Evolutionary conservation across 2,329 filamentous ascomycete species (phyloP).

Genomic region (Xylaria sp.): DNA sequence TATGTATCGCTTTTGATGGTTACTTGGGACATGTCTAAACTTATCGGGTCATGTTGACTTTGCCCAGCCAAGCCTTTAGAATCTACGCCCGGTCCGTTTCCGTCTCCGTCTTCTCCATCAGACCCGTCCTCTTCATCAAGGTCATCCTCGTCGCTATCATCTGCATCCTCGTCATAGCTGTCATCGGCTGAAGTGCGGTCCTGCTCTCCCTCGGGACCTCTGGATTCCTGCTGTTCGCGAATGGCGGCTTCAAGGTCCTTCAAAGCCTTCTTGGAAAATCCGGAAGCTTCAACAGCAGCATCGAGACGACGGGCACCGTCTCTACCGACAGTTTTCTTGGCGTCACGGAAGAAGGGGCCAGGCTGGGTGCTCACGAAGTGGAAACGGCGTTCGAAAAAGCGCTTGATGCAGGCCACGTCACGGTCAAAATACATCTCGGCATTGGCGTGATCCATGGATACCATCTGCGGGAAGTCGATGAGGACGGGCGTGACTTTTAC

Average conservation of each 20-base stretch:
- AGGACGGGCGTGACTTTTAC: constrained; percentile 65
- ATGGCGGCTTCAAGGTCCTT: constrained; percentile 92
- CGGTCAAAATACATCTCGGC: constrained; percentile 97
- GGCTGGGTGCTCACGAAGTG: constrained; percentile 76
- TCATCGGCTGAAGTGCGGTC: constrained; percentile 35
- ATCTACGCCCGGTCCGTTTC: constrained; percentile 25
- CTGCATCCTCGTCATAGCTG: constrained; percentile 30
- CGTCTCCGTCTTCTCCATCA: constrained; percentile 30
- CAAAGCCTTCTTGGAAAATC: constrained; percentile 94
- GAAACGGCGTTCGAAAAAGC: constrained; percentile 86
- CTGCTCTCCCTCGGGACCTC: constrained; percentile 36
- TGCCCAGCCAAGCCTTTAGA: constrained; percentile 1
- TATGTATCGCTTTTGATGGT: constrained; percentile 27
- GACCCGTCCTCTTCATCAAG: constrained; percentile 31
- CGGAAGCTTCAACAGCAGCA: constrained; percentile 82
- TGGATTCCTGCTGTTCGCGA: constrained; percentile 60
- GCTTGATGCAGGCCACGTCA: constrained; percentile 91
- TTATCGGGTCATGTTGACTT: not conserved
- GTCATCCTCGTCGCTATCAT: constrained; percentile 33
- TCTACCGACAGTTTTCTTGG: constrained; percentile 65
- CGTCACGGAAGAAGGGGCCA: constrained; percentile 81
- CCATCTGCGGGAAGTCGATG: constrained; percentile 98
- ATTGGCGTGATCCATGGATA: constrained; percentile 89
- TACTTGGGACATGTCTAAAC: constrained; percentile 24
- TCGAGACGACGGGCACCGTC: constrained; percentile 68